These are phyloP conservation scores for Schizothecium vesticola DNA, from an alignment of 495 filamentous ascomycete genomes.

Conservation along the genomic window DNA sequence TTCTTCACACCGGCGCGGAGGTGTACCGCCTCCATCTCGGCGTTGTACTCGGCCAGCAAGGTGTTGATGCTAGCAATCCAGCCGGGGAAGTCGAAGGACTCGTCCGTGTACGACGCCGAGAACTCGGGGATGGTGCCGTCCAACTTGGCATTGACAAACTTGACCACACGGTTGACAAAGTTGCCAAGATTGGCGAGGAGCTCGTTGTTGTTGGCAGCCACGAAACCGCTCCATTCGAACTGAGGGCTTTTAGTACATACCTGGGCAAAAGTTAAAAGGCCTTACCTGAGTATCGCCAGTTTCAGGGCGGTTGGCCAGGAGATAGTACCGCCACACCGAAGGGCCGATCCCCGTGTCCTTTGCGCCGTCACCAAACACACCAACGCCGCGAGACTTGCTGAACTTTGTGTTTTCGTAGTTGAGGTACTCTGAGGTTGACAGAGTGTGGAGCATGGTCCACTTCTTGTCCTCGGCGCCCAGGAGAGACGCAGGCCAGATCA, in stretches of 20 bases:
- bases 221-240: conserved; percentile 56
- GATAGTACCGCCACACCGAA: conserved; percentile 91
- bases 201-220: conserved; percentile 83
- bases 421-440: conserved; percentile 90
- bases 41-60: conserved; percentile 62
- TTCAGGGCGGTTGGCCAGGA: conserved; percentile 83
- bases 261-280: background rate
- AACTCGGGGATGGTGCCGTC: conserved; percentile 67
- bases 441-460: conserved; percentile 87
- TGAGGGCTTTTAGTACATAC: background rate
- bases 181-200: conserved; percentile 89
- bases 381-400: conserved; percentile 82
- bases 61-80: conserved; percentile 52
- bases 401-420: conserved; percentile 97
- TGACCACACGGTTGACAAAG: conserved; percentile 88
- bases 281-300: conserved; percentile 70
- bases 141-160: conserved; percentile 77
- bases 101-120: conserved; percentile 49
- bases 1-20: conserved; percentile 70
- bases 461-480: conserved; percentile 68
- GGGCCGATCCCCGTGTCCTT: conserved; percentile 81
- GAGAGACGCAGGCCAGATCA: conserved; percentile 87
- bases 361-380: conserved; percentile 86
- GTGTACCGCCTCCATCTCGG: conserved; percentile 67
- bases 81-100: conserved; percentile 35